A percentile compares a stretch with the other conserved stretches of the same genome.
These are phyloP conservation scores for Helenozyma rhizophorensis DNA, from an alignment of 805 yeast species.

Conservation along the genomic window DNA sequence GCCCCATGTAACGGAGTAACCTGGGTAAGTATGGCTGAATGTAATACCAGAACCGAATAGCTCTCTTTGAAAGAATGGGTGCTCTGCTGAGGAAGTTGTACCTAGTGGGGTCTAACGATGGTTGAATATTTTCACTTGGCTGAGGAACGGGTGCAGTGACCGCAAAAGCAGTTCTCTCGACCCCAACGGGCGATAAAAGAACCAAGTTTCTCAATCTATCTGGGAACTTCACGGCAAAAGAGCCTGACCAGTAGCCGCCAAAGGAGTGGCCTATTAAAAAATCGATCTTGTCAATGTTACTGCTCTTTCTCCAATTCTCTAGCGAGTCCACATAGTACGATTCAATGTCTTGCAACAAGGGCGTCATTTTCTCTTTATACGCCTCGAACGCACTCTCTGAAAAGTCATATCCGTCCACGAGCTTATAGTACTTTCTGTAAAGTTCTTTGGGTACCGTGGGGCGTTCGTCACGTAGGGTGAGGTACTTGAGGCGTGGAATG, in stretches of 20 bases:
- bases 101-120: constrained; percentile 41
- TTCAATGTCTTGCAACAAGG: constrained; percentile 45
- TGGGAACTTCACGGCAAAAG: constrained; percentile 60
- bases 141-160: constrained; percentile 33
- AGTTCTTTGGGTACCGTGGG: constrained; percentile 26
- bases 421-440: constrained; percentile 37
- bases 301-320: constrained; percentile 57
- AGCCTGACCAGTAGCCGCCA: constrained; percentile 70
- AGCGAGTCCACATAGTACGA: constrained; percentile 53
- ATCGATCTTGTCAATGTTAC: constrained; percentile 48
- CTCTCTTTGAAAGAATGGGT: constrained; percentile 33
- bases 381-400: constrained; percentile 22
- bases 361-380: constrained; percentile 32
- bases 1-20: constrained; percentile 42
- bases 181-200: constrained; percentile 73
- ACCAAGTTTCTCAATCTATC: constrained; percentile 49
- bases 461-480: constrained; percentile 23
- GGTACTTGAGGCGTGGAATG: constrained; percentile 16
- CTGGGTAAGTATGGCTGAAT: constrained; percentile 44
- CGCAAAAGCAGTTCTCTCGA: constrained; percentile 65
- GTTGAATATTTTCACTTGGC: constrained; percentile 16
- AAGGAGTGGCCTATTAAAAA: constrained; percentile 73
- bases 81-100: constrained; percentile 45
- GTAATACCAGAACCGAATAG: constrained; percentile 34
- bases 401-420: constrained; percentile 31